phyloP scores from a whole-genome alignment of 2,329 filamentous ascomycete species.

The Whalleya microplaca region DNA sequence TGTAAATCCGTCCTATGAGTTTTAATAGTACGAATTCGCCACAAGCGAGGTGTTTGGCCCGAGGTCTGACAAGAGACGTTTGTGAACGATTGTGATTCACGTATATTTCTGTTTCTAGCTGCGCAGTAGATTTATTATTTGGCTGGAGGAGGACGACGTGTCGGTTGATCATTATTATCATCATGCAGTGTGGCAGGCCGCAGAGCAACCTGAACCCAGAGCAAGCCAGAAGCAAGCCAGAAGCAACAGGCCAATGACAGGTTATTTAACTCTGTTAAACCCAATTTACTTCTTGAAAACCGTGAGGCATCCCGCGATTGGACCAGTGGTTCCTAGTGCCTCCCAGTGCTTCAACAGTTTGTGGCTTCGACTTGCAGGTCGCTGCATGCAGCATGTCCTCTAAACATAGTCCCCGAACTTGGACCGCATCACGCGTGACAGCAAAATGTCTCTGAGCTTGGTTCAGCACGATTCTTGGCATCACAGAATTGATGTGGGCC shows the following conservation, averaged over 20 bases:
- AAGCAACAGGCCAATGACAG: constrained; percentile 14
- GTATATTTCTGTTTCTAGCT: background rate
- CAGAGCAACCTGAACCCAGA: too few species aligned
- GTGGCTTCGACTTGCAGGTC: constrained; percentile 22
- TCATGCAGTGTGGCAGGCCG: constrained; percentile 26
- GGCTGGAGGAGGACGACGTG: constrained; percentile 6
- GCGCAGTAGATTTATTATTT: background rate
- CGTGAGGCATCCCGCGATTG: constrained; percentile 26
- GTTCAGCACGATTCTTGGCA: background rate
- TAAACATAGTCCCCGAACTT: constrained; percentile 19
- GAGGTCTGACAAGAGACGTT: background rate
- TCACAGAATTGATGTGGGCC: background rate
- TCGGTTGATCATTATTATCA: constrained; percentile 16
- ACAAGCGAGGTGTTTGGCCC: constrained; percentile 2
- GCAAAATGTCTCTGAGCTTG: background rate
- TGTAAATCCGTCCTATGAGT: constrained; percentile 39
- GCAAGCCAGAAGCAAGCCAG: too few species aligned
- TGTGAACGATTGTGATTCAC: background rate
- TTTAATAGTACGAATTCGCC: constrained; percentile 36
- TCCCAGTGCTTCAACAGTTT: constrained; percentile 9
- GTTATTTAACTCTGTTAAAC: constrained; percentile 6
- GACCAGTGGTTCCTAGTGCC: constrained; percentile 9
- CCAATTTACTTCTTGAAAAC: constrained; percentile 18
- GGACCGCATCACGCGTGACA: background rate
- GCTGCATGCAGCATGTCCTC: constrained; percentile 17